These are phyloP conservation scores for Phlebiopsis flavidoalba DNA, from an alignment of 768 basidiomycete species.

Conservation along the genomic window DNA sequence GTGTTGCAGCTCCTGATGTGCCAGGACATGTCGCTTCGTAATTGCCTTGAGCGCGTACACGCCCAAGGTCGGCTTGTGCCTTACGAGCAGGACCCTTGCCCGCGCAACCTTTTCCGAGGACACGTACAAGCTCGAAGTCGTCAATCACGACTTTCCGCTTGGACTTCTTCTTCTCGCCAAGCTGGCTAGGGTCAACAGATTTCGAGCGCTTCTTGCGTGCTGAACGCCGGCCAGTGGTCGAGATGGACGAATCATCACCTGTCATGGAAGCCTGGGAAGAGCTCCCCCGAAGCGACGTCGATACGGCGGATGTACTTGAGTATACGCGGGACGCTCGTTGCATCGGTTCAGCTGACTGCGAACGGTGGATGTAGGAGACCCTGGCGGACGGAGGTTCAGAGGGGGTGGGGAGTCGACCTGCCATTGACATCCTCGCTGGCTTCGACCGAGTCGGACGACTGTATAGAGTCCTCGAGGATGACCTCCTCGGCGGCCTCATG, in stretches of 20 bases:
- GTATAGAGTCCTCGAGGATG: neutral
- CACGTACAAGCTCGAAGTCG: conserved; percentile 97
- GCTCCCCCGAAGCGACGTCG: conserved; percentile 20
- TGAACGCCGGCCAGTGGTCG: conserved; percentile 41
- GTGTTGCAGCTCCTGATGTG: conserved; percentile 94
- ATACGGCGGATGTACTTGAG: conserved; percentile 40
- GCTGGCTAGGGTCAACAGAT: conserved; percentile 38
- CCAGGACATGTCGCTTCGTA: conserved; percentile 94
- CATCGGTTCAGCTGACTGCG: conserved; percentile 79
- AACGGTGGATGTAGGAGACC: conserved; percentile 56
- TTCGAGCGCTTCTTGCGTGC: conserved; percentile 51
- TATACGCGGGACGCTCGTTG: conserved; percentile 56
- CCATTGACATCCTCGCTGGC: conserved; percentile 17
- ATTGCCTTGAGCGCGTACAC: conserved; percentile 96
- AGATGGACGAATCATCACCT: conserved; percentile 70
- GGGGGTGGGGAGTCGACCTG: conserved; percentile 20
- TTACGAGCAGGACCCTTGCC: conserved; percentile 93
- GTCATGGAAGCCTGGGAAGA: conserved; percentile 47
- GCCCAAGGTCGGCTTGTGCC: conserved; percentile 64
- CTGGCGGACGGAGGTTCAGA: conserved; percentile 24
- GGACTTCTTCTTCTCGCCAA: conserved; percentile 45
- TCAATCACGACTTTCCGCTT: conserved; percentile 73
- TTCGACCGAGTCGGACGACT: conserved; percentile 6
- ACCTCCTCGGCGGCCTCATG: neutral
- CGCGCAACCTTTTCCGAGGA: conserved; percentile 95